Base-by-base conservation (phyloP, 371 early-diverging fungal species). In the Rhizopus stolonifer region DNA sequence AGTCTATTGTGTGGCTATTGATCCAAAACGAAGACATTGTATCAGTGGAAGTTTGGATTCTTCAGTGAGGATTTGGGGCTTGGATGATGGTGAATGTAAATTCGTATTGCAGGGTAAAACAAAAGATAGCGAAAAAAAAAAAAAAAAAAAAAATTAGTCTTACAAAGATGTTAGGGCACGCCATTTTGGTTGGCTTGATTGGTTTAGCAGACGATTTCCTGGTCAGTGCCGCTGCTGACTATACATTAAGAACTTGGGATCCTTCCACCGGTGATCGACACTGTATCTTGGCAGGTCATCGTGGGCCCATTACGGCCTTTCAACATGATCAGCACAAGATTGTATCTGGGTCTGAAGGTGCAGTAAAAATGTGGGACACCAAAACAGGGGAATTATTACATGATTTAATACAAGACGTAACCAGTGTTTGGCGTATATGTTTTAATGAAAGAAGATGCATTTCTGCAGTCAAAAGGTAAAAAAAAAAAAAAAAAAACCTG, bases 21-120 rank as follows among this genome's bases (percentile, higher is more conserved):
- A 87, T 63, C 83, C 84, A n/a, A 91, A 90, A 56, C 76, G 90
- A 23, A 71, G 83, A 26, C 84, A 89, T 49, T 90, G 96, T 42
- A 90, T 95, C 58, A 91, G 91, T 55, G 99, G 99, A 34, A 93
- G 94, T 59, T 90, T 98, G 88, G 99, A 99, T 74, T 87, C 95
- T 0, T 85, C 87, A 25, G 95, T 97, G n/a, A 81, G 90, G 24
- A 91, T 99, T 24, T 99, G 99, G 99, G 87, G 90, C 61, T 77
- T 93, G 21, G 81, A 80, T 33, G 87, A 90, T 13, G 97, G 98
- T n/a, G 71, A 73, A 1, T 85, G 85, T 44, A 67, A 95, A 46
- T 81, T 85, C 46, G 80, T 83, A 10, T 49, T 75, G 17, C 60
- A 60, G 54, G 65, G 65, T 64, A 64, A 48, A 33, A 29, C 31